phyloP scores from a whole-genome alignment of 2,329 filamentous ascomycete species.

The Curvularia sp. region DNA sequence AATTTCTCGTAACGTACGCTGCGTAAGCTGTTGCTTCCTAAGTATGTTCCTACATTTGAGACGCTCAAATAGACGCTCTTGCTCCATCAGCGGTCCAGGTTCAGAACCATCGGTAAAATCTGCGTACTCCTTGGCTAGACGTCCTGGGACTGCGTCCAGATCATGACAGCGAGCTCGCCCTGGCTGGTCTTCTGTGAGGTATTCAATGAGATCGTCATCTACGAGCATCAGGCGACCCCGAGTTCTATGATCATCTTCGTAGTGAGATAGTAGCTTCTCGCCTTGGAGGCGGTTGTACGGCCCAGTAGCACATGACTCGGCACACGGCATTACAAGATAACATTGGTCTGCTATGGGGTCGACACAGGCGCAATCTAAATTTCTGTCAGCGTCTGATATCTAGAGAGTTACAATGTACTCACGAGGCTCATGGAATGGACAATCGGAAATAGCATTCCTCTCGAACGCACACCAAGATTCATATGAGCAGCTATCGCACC shows the following conservation, averaged over 20 bases:
- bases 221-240: constrained; percentile 36
- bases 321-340: constrained; percentile 29
- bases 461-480: constrained; percentile 26
- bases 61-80: constrained; percentile 25
- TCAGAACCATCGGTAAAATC: constrained; percentile 14
- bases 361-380: constrained; percentile 22
- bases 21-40: constrained; percentile 17
- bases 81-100: constrained; percentile 26
- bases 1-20: constrained; percentile 16
- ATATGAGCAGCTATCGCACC: constrained; percentile 12
- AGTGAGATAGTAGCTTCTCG: constrained; percentile 28
- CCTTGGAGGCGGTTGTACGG: constrained; percentile 33
- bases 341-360: constrained; percentile 32
- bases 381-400: neutral
- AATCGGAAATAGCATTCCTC: constrained; percentile 23
- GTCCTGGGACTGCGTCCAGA: constrained; percentile 13
- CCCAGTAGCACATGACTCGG: constrained; percentile 18
- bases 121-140: constrained; percentile 24
- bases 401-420: constrained; percentile 5
- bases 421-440: constrained; percentile 35
- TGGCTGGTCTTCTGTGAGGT: constrained; percentile 13
- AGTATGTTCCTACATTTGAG: constrained; percentile 21
- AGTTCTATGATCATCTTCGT: constrained; percentile 23
- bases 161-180: neutral
- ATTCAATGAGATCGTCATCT: constrained; percentile 28